phyloP scores from a whole-genome alignment of 257 asterid genomes.

The Craterostigma plantagineum region DNA sequence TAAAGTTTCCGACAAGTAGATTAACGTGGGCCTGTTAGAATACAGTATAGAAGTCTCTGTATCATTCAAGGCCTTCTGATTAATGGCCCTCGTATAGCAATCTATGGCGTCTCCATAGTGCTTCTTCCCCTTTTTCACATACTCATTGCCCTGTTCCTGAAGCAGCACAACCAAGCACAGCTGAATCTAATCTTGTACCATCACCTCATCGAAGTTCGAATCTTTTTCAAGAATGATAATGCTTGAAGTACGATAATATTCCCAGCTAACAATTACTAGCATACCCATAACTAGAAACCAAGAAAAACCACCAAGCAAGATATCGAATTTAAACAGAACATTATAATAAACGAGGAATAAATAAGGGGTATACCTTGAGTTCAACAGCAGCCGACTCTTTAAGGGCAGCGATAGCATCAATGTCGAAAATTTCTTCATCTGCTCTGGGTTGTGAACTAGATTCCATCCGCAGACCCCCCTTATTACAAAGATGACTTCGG shows the following conservation, averaged over 20 bases:
- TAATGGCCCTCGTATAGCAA: conserved; percentile 87
- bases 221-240: neutral
- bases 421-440: conserved; percentile 31
- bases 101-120: conserved; percentile 74
- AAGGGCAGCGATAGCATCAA: conserved; percentile 67
- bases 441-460: conserved; percentile 56
- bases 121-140: conserved; percentile 65
- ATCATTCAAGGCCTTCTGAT: conserved; percentile 67
- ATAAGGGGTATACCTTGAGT: conserved; percentile 40
- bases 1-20: conserved; percentile 57
- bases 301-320: neutral
- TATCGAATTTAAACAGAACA: neutral
- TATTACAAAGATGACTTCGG: too few relatives aligned
- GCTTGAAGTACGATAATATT: too few relatives aligned
- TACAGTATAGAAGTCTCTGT: conserved; percentile 46
- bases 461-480: conserved; percentile 62
- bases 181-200: neutral
- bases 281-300: too few relatives aligned
- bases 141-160: conserved; percentile 81
- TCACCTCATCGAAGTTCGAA: neutral
- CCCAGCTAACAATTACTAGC: too few relatives aligned
- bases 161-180: conserved; percentile 9
- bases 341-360: neutral
- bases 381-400: conserved; percentile 65
- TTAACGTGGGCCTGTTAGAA: conserved; percentile 91